Evolutionary conservation across 768 basidiomycete genomes (phyloP), one percentile per base, ranked within the genome.

Genomic region (Obba rivulosa): DNA sequence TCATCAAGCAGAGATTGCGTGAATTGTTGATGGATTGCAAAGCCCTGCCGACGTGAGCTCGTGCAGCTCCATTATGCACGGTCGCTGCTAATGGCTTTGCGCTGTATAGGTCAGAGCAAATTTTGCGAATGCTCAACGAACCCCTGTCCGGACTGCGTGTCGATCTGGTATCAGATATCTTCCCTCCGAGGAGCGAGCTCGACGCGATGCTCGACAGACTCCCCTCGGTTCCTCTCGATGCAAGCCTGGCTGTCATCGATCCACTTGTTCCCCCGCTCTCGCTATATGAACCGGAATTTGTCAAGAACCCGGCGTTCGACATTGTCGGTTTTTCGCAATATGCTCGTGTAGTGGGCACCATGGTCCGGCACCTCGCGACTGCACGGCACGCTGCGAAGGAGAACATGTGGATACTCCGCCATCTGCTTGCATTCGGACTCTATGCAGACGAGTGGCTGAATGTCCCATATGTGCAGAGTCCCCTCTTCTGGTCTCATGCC

Each of bases 341-440:
- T 59, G 80, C 83, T 2, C 80, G 92, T 16, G 68, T 74, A 4
- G 72, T 81, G 11, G 63, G 66, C 31, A 81, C 80, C 0, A 63
- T 89, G 4, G 63, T 90, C 2, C 68, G 75, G 1, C 62, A 79
- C 22, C 69, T 90, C 48, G 55, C 69, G 4, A 68, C 76, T 5
- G 79, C 90, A 54, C 80, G 89, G 34, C 69, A 76, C n/a, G 53
- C 76, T 1, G 80, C 84, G 3, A 77, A 72, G 43, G 66, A 68
- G 14, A 76, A 86, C 44, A 56, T 80, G 0, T 87, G 85, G 83
- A 74, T 78, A 0, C 61, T 97, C 4, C 77, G 79, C 8, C 87
- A 92, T 60, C 69, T 92, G 46, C 65, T 88, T 8, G 74, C 78
- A 0, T 69, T 92, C 20, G 69, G 73, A 1, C 61, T 82, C 4